Base-by-base conservation (phyloP, 106 monocot genomes). In the Narthecium ossifragum region DNA sequence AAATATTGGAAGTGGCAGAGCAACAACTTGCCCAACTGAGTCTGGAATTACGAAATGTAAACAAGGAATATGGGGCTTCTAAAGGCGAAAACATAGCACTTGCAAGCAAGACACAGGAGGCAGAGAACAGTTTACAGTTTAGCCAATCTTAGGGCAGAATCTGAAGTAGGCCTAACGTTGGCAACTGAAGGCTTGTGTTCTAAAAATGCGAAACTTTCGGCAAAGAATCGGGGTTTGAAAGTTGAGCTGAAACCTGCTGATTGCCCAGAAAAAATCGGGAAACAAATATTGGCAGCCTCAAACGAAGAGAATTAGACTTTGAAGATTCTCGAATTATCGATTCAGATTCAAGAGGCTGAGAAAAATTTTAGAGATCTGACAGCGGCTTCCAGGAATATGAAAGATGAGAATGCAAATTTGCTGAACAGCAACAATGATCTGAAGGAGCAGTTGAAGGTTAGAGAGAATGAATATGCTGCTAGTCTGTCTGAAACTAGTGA, bases 251-350 rank as follows among this genome's bases (percentile, higher is more conserved):
- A 73, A 70, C 46, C 34, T 58, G 45, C 78, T 48, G 32, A 62
- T n/a, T n/a, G n/a, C 26, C 31, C 38, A 34, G 23, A 75, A 26
- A 34, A 40, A 15, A 47, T 34, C 17, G 60, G 77, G 45, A 63
- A 13, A 17, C 52, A 80, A 55, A 70, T 38, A 48, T 53, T 79
- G 30, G 28, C 45, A 26, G 33, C 34, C 21, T 8, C 38, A 8
- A 72, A 75, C 32, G 75, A 77, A 33, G 78, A 78, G 50, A 64
- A 46, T 23, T 26, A n/a, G 48, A 21, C 46, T 48, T 43, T 82
- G 57, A 72, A 59, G 0, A 53, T 62, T 34, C 18, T 54, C 9
- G 65, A 38, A 29, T 47, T 48, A 48, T 51, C 50, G 24, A 48
- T 13, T 10, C 61, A 67, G 54, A 63, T 64, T 52, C 34, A 67